A percentile compares a stretch with the other conserved stretches of the same genome.
These are phyloP conservation scores for Neurospora sp. DNA, from an alignment of 495 filamentous ascomycete genomes.

Conservation along the genomic window DNA sequence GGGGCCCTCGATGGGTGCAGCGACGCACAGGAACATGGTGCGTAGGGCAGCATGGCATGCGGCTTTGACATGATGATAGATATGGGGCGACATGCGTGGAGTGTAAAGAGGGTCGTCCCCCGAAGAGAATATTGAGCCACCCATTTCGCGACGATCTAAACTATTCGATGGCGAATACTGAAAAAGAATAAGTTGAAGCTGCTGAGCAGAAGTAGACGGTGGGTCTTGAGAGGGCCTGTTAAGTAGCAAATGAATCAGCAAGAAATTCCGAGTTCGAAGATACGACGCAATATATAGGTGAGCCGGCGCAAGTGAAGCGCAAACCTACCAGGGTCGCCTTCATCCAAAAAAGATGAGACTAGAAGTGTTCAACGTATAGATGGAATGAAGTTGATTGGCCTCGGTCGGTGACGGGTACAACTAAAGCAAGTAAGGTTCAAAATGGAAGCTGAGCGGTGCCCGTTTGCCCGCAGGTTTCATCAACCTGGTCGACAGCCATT, in stretches of 20 bases:
- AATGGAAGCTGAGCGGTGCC: background rate
- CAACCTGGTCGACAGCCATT: background rate
- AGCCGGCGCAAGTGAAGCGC: background rate
- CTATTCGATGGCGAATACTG: background rate
- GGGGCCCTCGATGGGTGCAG: slow-evolving; percentile 44
- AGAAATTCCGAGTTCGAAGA: background rate
- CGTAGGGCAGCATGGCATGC: slow-evolving; percentile 31
- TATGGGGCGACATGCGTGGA: slow-evolving; percentile 43
- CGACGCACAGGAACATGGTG: slow-evolving; percentile 35
- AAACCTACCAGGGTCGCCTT: background rate
- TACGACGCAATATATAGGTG: background rate
- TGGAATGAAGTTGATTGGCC: background rate
- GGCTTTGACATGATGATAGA: slow-evolving; percentile 36
- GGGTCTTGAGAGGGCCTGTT: background rate
- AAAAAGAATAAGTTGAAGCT: background rate
- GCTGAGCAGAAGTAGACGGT: background rate
- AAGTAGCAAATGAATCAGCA: background rate
- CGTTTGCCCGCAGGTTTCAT: background rate
- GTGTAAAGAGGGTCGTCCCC: slow-evolving; percentile 35
- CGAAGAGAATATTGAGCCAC: slow-evolving; percentile 44
- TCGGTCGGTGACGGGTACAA: background rate
- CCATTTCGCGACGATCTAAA: slow-evolving; percentile 32
- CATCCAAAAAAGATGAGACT: background rate
- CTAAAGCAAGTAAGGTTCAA: background rate
- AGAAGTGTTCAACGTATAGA: background rate